These are phyloP conservation scores for Collariella sp. DNA, from an alignment of 495 filamentous ascomycete species.

Conservation along the genomic window DNA sequence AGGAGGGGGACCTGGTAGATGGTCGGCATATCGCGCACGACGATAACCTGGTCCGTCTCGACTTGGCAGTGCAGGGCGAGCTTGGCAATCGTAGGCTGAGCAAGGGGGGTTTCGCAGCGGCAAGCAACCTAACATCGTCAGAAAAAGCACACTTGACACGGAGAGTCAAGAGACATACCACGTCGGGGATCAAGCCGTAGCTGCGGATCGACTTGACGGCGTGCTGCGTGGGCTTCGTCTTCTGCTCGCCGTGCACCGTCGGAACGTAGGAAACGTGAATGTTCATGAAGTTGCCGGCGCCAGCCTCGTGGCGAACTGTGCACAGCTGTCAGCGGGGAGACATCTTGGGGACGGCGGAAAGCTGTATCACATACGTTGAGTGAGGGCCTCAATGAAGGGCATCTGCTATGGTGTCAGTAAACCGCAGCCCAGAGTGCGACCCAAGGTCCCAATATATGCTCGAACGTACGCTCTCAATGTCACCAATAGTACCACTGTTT, in stretches of 20 bases:
- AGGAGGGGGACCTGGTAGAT: conserved; percentile 91
- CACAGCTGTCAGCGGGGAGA: conserved; percentile 45
- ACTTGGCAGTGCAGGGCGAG: conserved; percentile 83
- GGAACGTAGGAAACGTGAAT: conserved; percentile 81
- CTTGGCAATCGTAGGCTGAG: conserved; percentile 69
- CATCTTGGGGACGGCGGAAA: too few species aligned
- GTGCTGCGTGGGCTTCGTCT: conserved; percentile 93
- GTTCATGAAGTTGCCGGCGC: conserved; percentile 73
- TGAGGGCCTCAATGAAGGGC: conserved; percentile 82
- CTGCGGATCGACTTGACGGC: conserved; percentile 75
- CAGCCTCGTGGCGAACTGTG: conserved; percentile 23
- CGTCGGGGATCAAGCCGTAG: conserved; percentile 75
- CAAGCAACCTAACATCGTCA: too few species aligned
- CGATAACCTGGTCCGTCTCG: conserved; percentile 69
- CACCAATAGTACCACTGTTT: conserved; percentile 43
- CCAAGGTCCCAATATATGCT: not conserved
- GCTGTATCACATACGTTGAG: conserved; percentile 50
- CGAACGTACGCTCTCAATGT: conserved; percentile 64
- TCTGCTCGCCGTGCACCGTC: conserved; percentile 67
- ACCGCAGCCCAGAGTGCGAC: not conserved
- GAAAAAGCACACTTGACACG: too few species aligned
- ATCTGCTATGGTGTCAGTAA: conserved; percentile 14
- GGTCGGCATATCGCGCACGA: conserved; percentile 74
- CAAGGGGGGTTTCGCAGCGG: conserved; percentile 68
- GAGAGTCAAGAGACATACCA: too few species aligned